Percentiles rank a stretch among this genome's conserved stretches.
phyloP scores from a whole-genome alignment of 2,329 filamentous ascomycete species.

The Pyrenophora seminiperda region DNA sequence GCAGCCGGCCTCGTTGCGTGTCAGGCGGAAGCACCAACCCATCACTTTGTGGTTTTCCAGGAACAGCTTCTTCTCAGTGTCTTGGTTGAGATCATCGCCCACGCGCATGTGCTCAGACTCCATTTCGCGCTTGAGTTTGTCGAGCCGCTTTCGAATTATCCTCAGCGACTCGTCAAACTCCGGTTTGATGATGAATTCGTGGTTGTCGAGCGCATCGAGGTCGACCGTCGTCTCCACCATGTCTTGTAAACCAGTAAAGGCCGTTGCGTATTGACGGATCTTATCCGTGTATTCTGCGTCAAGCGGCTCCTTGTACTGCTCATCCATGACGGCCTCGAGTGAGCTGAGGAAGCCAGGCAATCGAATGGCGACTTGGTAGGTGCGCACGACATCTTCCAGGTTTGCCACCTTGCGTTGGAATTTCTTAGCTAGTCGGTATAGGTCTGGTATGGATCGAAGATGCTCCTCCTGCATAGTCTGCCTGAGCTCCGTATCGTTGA shows the following conservation, averaged over 20 bases:
- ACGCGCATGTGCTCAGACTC: conserved; percentile 77
- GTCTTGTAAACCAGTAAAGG: conserved; percentile 84
- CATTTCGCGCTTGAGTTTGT: conserved; percentile 82
- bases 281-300: conserved; percentile 87
- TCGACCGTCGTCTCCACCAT: conserved; percentile 99
- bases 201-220: conserved; percentile 90
- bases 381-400: conserved; percentile 91
- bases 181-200: conserved; percentile 98
- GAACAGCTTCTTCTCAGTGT: conserved; percentile 98
- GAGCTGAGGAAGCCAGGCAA: conserved; percentile 88
- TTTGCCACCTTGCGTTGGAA: conserved; percentile 92
- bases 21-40: conserved; percentile 95
- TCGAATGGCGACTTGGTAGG: conserved; percentile 92
- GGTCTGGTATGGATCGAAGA: conserved; percentile 86
- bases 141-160: conserved; percentile 88
- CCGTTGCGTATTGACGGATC: conserved; percentile 73
- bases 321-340: conserved; percentile 93
- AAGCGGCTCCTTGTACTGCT: conserved; percentile 84
- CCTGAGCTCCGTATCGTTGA: conserved; percentile 86
- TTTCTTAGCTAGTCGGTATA: conserved; percentile 90
- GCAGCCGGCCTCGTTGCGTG: conserved; percentile 84
- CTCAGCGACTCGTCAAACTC: conserved; percentile 91
- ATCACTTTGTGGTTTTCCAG: conserved; percentile 95
- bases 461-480: conserved; percentile 98
- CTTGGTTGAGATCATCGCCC: conserved; percentile 81